phyloP scores from a whole-genome alignment of 2,329 filamentous ascomycete species.

The Periconia digitata region DNA sequence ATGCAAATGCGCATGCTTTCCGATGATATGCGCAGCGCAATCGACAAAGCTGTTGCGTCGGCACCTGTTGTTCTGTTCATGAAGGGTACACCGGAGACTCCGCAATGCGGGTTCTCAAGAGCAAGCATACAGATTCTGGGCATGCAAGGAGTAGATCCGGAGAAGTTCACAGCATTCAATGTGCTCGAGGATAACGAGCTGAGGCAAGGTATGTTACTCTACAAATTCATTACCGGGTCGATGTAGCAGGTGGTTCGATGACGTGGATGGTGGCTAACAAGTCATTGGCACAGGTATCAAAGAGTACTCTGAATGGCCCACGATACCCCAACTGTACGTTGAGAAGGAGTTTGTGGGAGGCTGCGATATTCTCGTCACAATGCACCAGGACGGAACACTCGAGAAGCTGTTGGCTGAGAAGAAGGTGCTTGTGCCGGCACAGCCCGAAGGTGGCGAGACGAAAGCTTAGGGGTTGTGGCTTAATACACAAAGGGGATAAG shows the following conservation, averaged over 20 bases:
- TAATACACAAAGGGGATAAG: not conserved
- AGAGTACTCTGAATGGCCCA: constrained; percentile 99
- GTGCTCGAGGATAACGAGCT: constrained; percentile 90
- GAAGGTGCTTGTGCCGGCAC: constrained; percentile 69
- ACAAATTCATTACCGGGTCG: not conserved
- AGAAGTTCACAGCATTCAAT: constrained; percentile 98
- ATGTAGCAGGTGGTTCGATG: not conserved
- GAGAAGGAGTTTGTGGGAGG: constrained; percentile 95
- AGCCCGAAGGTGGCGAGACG: constrained; percentile 39
- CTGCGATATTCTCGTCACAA: constrained; percentile 94
- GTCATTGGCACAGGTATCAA: constrained; percentile 72
- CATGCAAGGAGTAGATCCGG: constrained; percentile 89
- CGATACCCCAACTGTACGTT: constrained; percentile 94
- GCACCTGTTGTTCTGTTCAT: constrained; percentile 97
- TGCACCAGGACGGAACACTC: constrained; percentile 95
- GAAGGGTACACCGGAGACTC: constrained; percentile 96
- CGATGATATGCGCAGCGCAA: constrained; percentile 75
- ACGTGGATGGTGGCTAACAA: constrained; percentile 9
- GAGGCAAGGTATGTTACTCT: constrained; percentile 63
- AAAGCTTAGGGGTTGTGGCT: constrained; percentile 13
- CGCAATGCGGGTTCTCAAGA: constrained; percentile 95
- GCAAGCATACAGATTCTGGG: constrained; percentile 94
- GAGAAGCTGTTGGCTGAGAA: constrained; percentile 92
- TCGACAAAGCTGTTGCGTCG: constrained; percentile 84
- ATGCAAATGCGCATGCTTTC: constrained; percentile 71